Conservation (phyloP, 495 filamentous ascomycete genomes). For the Aspergillus bertholletiae region DNA sequence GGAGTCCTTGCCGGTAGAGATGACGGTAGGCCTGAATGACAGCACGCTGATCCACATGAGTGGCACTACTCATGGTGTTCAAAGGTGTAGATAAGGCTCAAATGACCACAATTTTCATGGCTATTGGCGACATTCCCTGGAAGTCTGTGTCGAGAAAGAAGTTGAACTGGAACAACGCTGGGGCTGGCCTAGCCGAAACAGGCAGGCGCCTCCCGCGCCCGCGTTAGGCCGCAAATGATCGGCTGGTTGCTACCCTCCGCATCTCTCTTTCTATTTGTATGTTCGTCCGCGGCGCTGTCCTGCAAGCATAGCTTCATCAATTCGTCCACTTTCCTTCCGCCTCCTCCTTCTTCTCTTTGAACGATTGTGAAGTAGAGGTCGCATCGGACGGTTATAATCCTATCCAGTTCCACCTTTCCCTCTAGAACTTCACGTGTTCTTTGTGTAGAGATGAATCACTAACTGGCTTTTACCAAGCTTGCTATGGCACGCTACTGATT, state of each 20-base stretch:
- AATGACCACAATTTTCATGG: not conserved
- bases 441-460: conserved; percentile 16
- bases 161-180: not conserved
- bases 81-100: not conserved
- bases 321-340: not conserved
- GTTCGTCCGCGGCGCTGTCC: not conserved
- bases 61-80: not conserved
- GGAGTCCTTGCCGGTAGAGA: conserved; percentile 69
- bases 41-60: conserved; percentile 25
- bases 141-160: not conserved
- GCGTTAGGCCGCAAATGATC: conserved; percentile 26
- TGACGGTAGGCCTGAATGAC: conserved; percentile 75
- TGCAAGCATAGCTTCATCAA: not conserved
- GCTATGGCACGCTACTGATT: not conserved
- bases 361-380: not conserved
- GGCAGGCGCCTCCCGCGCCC: conserved; percentile 11
- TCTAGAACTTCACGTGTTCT: not conserved
- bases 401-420: not conserved
- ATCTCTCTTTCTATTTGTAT: not conserved
- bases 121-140: not conserved
- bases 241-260: conserved; percentile 1
- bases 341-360: not conserved
- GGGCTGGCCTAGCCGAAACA: conserved; percentile 19
- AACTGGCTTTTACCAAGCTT: conserved; percentile 7
- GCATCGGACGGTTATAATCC: not conserved